Evolutionary conservation across 164 flowering plant species (phyloP).

Genomic region (Tetrastigma voinierianum): DNA sequence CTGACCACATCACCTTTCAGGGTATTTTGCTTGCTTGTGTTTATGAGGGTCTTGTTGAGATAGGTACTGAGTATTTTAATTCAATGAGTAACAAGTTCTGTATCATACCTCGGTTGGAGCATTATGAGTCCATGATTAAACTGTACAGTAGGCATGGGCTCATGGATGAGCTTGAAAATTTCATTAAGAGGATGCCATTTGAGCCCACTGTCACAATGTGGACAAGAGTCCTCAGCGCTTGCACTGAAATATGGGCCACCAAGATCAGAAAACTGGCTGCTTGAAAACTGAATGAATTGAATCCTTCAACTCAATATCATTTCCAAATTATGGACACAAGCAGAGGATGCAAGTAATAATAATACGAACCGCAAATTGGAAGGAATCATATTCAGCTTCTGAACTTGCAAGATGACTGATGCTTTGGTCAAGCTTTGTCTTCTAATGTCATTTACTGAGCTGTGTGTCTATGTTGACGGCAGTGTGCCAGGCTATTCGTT

Average conservation of each 20-base stretch:
- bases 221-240: constrained; percentile 36
- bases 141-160: constrained; percentile 40
- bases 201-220: constrained; percentile 52
- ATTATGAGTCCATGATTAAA: constrained; percentile 62
- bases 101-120: constrained; percentile 51
- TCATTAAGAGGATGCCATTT: constrained; percentile 46
- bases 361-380: too few relatives aligned
- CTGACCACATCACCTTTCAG: constrained; percentile 54
- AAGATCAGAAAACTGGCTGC: constrained; percentile 42
- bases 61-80: constrained; percentile 41
- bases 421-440: too few relatives aligned
- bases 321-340: too few relatives aligned
- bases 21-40: constrained; percentile 53
- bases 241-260: constrained; percentile 34
- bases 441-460: too few relatives aligned
- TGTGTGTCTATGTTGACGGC: too few relatives aligned
- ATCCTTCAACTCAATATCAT: too few relatives aligned
- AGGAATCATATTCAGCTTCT: too few relatives aligned
- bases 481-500: too few relatives aligned
- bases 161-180: constrained; percentile 52
- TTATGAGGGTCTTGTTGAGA: constrained; percentile 39
- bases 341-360: too few relatives aligned
- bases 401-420: too few relatives aligned
- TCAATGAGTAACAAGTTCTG: constrained; percentile 40
- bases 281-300: too few relatives aligned